Conservation (phyloP, 768 basidiomycete genomes). For the Stropharia rugosoannulata region DNA sequence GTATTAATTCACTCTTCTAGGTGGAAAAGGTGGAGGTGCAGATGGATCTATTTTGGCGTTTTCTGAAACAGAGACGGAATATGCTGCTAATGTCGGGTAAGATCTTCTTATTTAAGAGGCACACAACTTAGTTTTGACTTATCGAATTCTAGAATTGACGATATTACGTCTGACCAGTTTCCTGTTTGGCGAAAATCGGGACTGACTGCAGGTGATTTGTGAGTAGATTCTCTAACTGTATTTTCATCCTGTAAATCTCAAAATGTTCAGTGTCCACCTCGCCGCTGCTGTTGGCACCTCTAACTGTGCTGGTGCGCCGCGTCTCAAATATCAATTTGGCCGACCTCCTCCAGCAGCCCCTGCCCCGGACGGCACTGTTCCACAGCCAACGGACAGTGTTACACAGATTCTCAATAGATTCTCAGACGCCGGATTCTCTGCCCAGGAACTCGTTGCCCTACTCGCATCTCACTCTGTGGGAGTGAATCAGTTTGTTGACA, state of each 20-base stretch:
- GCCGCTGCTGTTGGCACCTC: conserved; percentile 25
- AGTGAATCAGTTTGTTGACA: conserved; percentile 13
- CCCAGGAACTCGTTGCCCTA: conserved; percentile 24
- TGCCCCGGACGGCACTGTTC: conserved; percentile 22
- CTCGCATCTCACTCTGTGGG: conserved; percentile 26
- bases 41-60: conserved; percentile 29
- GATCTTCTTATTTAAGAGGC: not conserved
- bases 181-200: conserved; percentile 16
- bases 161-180: conserved; percentile 13
- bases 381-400: conserved; percentile 23
- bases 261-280: conserved; percentile 16
- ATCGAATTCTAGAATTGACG: conserved; percentile 11
- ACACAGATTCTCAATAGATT: conserved; percentile 22
- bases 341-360: conserved; percentile 20
- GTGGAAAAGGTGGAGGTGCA: conserved; percentile 25
- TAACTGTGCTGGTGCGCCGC: conserved; percentile 36
- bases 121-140: not conserved
- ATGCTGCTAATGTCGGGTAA: conserved; percentile 21
- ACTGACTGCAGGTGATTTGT: conserved; percentile 24
- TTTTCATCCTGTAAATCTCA: not conserved
- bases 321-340: conserved; percentile 28
- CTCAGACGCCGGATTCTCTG: conserved; percentile 25
- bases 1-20: not conserved
- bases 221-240: not conserved
- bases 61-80: conserved; percentile 20